These are phyloP conservation scores for Takashimella tepidaria DNA, from an alignment of 1,284 basidiomycete genomes.

Conservation along the genomic window DNA sequence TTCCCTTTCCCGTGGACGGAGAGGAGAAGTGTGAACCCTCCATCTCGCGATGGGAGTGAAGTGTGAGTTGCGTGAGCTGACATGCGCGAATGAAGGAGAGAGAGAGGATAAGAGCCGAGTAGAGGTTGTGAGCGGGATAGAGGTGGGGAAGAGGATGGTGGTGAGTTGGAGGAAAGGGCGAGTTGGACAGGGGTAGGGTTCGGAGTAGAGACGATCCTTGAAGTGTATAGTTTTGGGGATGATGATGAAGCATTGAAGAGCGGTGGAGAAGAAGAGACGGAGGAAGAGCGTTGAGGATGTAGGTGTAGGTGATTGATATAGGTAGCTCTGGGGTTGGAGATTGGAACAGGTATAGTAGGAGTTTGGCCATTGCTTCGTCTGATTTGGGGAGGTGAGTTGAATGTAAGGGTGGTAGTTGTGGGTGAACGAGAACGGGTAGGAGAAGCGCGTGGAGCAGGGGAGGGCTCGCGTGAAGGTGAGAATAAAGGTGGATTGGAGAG, in stretches of 20 bases:
- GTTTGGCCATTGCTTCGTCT: too few relatives aligned
- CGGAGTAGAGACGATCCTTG: not conserved
- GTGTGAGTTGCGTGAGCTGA: slow-evolving; percentile 32
- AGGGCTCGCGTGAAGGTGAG: not conserved
- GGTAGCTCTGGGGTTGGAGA: not conserved
- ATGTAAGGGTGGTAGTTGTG: not conserved
- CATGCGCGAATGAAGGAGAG: slow-evolving; percentile 41
- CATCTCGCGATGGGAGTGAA: slow-evolving; percentile 11
- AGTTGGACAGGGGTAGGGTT: not conserved
- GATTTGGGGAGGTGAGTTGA: not conserved
- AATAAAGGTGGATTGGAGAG: not conserved
- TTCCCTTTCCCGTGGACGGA: slow-evolving; percentile 20
- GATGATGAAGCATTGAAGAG: not conserved
- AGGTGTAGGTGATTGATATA: not conserved
- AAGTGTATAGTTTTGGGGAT: not conserved
- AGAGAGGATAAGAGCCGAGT: slow-evolving; percentile 39
- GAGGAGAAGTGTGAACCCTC: slow-evolving; percentile 25
- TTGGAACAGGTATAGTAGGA: not conserved
- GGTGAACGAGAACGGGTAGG: not conserved
- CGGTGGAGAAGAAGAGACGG: not conserved
- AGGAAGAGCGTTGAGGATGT: not conserved
- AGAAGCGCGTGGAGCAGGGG: not conserved
- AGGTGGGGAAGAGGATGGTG: slow-evolving; percentile 17
- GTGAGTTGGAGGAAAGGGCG: not conserved
- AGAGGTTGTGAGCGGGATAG: slow-evolving; percentile 41